These are phyloP conservation scores for Cutaneotrichosporon sp. DNA, from an alignment of 1,284 basidiomycete species.

Conservation along the genomic window DNA sequence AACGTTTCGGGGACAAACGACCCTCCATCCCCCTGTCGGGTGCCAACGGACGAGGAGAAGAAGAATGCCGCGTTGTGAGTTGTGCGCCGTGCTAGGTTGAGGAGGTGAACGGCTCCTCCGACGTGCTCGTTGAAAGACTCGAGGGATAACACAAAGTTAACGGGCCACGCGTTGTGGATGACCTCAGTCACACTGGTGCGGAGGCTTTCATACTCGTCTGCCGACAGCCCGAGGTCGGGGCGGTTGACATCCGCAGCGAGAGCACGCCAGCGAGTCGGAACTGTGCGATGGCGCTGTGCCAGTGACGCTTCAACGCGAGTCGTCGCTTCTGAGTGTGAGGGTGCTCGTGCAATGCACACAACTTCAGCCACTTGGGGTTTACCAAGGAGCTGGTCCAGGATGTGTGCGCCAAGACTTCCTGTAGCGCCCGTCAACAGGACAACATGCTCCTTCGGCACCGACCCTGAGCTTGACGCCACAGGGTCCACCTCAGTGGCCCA, in stretches of 20 bases:
- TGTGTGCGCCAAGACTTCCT: constrained; percentile 63
- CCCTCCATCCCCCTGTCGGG: constrained; percentile 37
- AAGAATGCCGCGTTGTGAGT: constrained; percentile 54
- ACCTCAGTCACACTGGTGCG: constrained; percentile 54
- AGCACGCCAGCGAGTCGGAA: constrained; percentile 50
- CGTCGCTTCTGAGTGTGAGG: constrained; percentile 39
- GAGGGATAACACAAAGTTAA: constrained; percentile 51
- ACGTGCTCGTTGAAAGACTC: constrained; percentile 60
- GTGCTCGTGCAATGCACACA: constrained; percentile 58
- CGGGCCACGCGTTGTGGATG: constrained; percentile 57
- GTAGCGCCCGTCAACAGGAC: constrained; percentile 61
- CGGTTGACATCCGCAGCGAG: constrained; percentile 56
- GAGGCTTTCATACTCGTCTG: constrained; percentile 53
- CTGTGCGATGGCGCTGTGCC: constrained; percentile 31
- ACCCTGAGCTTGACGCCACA: background rate
- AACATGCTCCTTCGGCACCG: constrained; percentile 20
- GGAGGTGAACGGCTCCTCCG: constrained; percentile 59
- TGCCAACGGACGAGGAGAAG: constrained; percentile 62
- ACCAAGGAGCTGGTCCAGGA: constrained; percentile 56
- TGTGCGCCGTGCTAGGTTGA: constrained; percentile 55
- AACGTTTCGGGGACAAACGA: constrained; percentile 36
- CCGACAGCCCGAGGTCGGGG: constrained; percentile 54
- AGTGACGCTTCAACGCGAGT: constrained; percentile 40
- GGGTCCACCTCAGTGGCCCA: constrained; percentile 42
- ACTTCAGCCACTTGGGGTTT: constrained; percentile 52